These are phyloP conservation scores for Entomophthora muscae DNA, from an alignment of 371 early-diverging fungal species.

Conservation along the genomic window DNA sequence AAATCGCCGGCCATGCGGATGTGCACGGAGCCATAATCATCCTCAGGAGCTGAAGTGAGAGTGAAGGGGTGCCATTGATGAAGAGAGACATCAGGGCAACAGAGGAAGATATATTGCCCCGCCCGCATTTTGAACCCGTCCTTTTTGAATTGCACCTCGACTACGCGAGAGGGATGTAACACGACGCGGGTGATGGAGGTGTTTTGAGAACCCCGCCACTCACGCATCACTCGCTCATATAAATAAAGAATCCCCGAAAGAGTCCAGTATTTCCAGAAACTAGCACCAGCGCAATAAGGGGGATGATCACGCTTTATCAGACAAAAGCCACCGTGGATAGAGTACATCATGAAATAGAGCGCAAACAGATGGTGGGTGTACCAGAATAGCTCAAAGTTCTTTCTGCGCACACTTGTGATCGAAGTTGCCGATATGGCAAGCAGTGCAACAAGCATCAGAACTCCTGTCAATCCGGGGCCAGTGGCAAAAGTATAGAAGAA, in stretches of 20 bases:
- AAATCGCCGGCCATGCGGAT: constrained; percentile 64
- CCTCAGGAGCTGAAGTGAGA: constrained; percentile 69
- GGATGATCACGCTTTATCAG: constrained; percentile 49
- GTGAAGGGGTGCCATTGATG: constrained; percentile 74
- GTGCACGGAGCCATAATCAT: constrained; percentile 57
- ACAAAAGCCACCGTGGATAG: constrained; percentile 72
- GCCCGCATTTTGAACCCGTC: constrained; percentile 29
- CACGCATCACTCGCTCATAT: constrained; percentile 50
- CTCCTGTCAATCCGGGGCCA: constrained; percentile 64
- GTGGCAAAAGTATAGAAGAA: constrained; percentile 25
- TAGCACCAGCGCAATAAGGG: constrained; percentile 44
- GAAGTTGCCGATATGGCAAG: constrained; percentile 51
- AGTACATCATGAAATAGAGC: constrained; percentile 52
- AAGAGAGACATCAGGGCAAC: constrained; percentile 36
- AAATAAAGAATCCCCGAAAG: constrained; percentile 42
- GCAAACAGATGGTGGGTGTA: constrained; percentile 71
- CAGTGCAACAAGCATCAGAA: constrained; percentile 45
- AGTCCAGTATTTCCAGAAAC: constrained; percentile 72
- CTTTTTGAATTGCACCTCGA: constrained; percentile 54
- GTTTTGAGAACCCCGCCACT: constrained; percentile 41
- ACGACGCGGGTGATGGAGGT: constrained; percentile 46
- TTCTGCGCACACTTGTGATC: constrained; percentile 29
- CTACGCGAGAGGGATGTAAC: constrained; percentile 41
- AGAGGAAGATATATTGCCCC: constrained; percentile 52
- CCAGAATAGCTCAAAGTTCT: constrained; percentile 68